Conservation (phyloP, 2,329 filamentous ascomycete genomes). For the Aspergillus terreus region DNA sequence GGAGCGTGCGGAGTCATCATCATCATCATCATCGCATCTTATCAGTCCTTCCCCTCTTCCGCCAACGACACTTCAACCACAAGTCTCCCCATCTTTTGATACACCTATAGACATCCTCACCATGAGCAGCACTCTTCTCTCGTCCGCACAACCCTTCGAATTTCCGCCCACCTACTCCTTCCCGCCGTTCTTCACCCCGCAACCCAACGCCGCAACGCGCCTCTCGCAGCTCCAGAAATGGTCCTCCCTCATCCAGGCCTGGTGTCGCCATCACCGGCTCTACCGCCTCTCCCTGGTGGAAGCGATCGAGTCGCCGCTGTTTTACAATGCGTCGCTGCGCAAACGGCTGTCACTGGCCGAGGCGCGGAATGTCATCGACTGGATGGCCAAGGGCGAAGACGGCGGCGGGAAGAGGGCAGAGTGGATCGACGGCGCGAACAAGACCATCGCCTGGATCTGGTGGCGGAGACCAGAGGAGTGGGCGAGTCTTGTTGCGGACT, state of each 20-base stretch:
- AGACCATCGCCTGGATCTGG: slow-evolving; percentile 67
- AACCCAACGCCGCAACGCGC: slow-evolving; percentile 44
- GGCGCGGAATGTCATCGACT: slow-evolving; percentile 52
- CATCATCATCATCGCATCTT: too few relatives aligned
- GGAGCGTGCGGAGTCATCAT: background rate
- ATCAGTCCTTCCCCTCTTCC: too few relatives aligned
- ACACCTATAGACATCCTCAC: too few relatives aligned
- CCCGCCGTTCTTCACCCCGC: slow-evolving; percentile 53
- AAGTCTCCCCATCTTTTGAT: too few relatives aligned
- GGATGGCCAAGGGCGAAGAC: slow-evolving; percentile 50
- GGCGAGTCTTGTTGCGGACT: slow-evolving; percentile 72
- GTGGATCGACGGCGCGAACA: slow-evolving; percentile 54
- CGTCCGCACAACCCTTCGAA: slow-evolving; percentile 26
- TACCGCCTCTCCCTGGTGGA: slow-evolving; percentile 69
- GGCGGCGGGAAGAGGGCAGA: slow-evolving; percentile 52
- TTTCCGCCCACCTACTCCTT: slow-evolving; percentile 44
- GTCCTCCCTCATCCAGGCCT: slow-evolving; percentile 78
- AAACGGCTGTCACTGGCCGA: slow-evolving; percentile 50
- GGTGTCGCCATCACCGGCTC: slow-evolving; percentile 73
- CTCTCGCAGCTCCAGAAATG: slow-evolving; percentile 67
- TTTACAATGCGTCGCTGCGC: slow-evolving; percentile 46
- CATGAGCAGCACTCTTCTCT: slow-evolving; percentile 6
- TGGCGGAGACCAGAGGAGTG: slow-evolving; percentile 90
- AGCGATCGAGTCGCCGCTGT: slow-evolving; percentile 56
- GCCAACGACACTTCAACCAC: too few relatives aligned